phyloP scores from a whole-genome alignment of 176 grass and related monocot species.

The Phyllostachys edulis region DNA sequence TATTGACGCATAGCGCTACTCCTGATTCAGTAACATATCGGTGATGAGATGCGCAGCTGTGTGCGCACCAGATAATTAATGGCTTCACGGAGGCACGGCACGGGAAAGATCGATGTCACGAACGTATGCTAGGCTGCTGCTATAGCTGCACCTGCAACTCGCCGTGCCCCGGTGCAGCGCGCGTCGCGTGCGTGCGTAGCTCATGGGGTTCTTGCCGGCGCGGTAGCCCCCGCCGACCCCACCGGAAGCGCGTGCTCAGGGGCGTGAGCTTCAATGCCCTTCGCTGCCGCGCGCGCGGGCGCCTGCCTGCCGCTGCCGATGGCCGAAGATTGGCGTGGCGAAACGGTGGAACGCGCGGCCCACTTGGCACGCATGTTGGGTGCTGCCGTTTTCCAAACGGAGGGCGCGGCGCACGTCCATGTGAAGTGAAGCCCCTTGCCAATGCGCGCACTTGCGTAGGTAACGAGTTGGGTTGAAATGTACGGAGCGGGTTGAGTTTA shows the following conservation, averaged over 20 bases:
- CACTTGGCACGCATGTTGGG: background rate
- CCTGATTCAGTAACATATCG: background rate
- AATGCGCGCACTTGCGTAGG: too few species aligned
- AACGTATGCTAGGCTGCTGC: background rate
- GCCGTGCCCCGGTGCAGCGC: background rate
- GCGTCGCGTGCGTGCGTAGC: background rate
- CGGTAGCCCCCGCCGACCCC: background rate
- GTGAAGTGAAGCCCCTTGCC: background rate
- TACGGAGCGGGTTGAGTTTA: too few species aligned
- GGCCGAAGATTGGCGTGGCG: background rate
- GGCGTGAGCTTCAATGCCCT: constrained; percentile 20
- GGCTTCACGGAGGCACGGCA: constrained; percentile 21
- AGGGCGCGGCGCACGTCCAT: background rate
- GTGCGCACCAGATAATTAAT: background rate
- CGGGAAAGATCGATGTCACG: background rate
- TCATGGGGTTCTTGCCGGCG: constrained; percentile 10
- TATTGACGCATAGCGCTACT: background rate
- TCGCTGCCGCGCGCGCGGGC: background rate
- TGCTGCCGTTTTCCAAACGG: background rate
- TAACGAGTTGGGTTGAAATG: too few species aligned
- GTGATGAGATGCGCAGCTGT: background rate
- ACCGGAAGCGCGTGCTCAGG: constrained; percentile 20
- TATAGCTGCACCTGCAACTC: background rate
- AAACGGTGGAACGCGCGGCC: constrained; percentile 3
- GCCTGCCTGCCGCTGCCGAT: background rate